Base-by-base conservation (phyloP, 176 grass and related monocot species). In the Oryza meridionalis region DNA sequence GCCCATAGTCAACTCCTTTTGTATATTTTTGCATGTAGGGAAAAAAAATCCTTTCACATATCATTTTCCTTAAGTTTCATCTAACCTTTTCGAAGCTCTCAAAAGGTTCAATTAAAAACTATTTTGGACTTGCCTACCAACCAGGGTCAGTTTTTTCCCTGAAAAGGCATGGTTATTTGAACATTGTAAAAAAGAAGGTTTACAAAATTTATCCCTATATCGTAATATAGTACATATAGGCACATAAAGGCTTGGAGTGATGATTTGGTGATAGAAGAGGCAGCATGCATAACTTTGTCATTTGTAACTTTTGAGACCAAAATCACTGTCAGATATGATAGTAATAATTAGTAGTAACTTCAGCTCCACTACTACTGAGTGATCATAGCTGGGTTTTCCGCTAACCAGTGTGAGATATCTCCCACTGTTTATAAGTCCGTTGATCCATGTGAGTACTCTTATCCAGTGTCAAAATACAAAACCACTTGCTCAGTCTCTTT, bases 401-500 rank as follows among this genome's bases (percentile, higher is more conserved):
- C n/a, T 53, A 46, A 87, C 45, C 2, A 65, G 17, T 27, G 11
- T 35, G 38, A n/a, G 13, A 31, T 3, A 73, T 73, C 53, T 44
- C 6, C 26, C 3, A 24, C 38, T 12, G 2, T 50, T 66, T 3
- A 51, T 15, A 43, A 43, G 42, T 79, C 11, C 3, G 42, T 49
- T 50, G 22, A 8, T 72, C 65, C 66, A 66, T 73, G 27, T 32
- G 55, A 58, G 6, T 21, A 75, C 16, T 17, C 72, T 53, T 59
- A 59, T 59, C 44, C 43, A 46, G 29, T n/a, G 12, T 17, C 11
- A 81, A 69, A 69, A 37, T 4, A 55, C 55, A 59, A 51, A 69
- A 38, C 21, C n/a, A 40, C 51, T 66, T 44, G n/a, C 42, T 59
- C 27, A 59, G 32, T 55, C 72, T 86, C 77, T 17, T 81, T 90